These are phyloP conservation scores for Citrus australasica DNA, from an alignment of 345 rosid species.

Conservation along the genomic window DNA sequence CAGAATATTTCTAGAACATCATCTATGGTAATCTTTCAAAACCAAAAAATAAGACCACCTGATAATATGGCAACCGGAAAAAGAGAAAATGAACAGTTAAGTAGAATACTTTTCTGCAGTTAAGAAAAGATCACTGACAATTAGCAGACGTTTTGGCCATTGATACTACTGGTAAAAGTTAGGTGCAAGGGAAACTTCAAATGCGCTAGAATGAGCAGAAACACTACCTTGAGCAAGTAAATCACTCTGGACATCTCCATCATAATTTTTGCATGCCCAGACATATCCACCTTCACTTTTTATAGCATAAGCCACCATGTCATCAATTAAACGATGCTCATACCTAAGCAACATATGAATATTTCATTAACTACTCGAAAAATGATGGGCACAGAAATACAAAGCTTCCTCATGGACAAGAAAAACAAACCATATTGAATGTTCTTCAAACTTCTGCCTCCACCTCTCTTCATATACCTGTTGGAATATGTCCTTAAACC, in stretches of 20 bases:
- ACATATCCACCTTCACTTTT: slow-evolving; percentile 99
- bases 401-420: not conserved
- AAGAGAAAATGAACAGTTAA: not conserved
- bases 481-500: slow-evolving; percentile 97
- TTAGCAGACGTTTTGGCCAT: not conserved
- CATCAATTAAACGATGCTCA: slow-evolving; percentile 97
- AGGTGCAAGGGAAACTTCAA: not conserved
- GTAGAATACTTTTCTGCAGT: not conserved
- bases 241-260: slow-evolving; percentile 98
- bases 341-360: slow-evolving; percentile 51
- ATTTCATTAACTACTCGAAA: not conserved
- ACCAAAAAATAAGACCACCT: not conserved
- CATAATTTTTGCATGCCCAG: slow-evolving; percentile 99
- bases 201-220: not conserved
- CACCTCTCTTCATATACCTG: slow-evolving; percentile 89
- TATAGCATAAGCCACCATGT: slow-evolving; percentile 95
- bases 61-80: not conserved
- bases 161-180: not conserved
- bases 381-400: not conserved
- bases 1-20: not conserved
- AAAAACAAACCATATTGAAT: slow-evolving; percentile 73
- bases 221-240: slow-evolving; percentile 89
- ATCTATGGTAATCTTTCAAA: not conserved
- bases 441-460: slow-evolving; percentile 87
- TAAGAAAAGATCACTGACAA: not conserved